phyloP scores from a whole-genome alignment of 1,284 basidiomycete genomes.

The Somion occarium region DNA sequence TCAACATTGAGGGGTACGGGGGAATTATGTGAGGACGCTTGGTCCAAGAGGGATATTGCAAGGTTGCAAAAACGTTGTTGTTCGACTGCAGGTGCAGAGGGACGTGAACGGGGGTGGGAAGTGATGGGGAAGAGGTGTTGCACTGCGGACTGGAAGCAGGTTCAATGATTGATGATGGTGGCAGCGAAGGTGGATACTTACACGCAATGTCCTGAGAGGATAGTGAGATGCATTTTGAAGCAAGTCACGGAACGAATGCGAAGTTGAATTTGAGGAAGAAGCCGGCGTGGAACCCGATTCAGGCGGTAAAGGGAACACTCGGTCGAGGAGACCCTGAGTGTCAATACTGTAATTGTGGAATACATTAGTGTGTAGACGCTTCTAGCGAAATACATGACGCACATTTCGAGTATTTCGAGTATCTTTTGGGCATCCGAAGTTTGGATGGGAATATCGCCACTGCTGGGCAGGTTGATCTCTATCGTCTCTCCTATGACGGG shows the following conservation, averaged over 20 bases:
- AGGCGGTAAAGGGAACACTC: slow-evolving; percentile 57
- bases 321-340: slow-evolving; percentile 72
- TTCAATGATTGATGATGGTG: slow-evolving; percentile 3
- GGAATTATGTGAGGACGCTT: slow-evolving; percentile 50
- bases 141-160: slow-evolving; percentile 47
- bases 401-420: slow-evolving; percentile 75
- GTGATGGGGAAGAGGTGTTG: slow-evolving; percentile 63
- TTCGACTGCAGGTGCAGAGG: slow-evolving; percentile 57
- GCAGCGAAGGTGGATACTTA: slow-evolving; percentile 26
- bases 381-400: too few species aligned
- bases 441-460: slow-evolving; percentile 46
- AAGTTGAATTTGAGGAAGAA: slow-evolving; percentile 23
- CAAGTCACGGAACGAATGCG: slow-evolving; percentile 59
- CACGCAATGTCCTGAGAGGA: slow-evolving; percentile 48
- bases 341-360: slow-evolving; percentile 45
- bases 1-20: slow-evolving; percentile 41
- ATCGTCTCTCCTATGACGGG: slow-evolving; percentile 8
- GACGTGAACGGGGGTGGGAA: slow-evolving; percentile 54
- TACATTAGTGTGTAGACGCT: slow-evolving; percentile 7
- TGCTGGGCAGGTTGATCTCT: slow-evolving; percentile 20
- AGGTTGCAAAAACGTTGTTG: slow-evolving; percentile 71
- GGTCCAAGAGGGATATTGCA: slow-evolving; percentile 64
- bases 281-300: slow-evolving; percentile 14
- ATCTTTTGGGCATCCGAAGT: slow-evolving; percentile 52
- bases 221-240: slow-evolving; percentile 50